Percentiles rank a stretch among this genome's conserved stretches.
Conservation (phyloP, 345 rosid genomes). For the Corchorus olitorius region DNA sequence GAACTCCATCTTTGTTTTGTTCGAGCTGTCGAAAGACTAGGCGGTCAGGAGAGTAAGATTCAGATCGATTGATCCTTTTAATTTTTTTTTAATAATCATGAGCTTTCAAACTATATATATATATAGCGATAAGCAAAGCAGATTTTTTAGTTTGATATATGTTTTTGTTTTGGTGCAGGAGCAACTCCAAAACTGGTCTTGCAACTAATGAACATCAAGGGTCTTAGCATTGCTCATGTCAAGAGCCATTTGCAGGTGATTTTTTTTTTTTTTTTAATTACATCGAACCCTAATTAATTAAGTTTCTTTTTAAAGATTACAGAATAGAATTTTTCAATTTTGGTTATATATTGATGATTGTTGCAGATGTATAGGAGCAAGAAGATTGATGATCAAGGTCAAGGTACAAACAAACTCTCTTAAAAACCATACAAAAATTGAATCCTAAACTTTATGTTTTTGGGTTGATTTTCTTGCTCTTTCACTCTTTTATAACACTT, state of each 20-base stretch:
- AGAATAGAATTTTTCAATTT: neutral
- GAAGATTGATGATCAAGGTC: conserved; percentile 47
- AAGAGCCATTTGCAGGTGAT: conserved; percentile 60
- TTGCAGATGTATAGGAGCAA: conserved; percentile 56
- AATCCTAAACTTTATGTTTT: neutral
- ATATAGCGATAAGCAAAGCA: neutral
- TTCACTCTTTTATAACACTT: neutral
- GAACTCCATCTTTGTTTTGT: conserved; percentile 52
- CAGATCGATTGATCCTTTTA: too few relatives aligned
- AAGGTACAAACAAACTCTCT: conserved; percentile 29
- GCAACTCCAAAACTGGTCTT: conserved; percentile 56
- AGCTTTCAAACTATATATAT: neutral
- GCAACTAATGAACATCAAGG: conserved; percentile 56
- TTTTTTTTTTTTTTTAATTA: neutral
- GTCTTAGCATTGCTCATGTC: conserved; percentile 51
- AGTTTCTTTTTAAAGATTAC: neutral
- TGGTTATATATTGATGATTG: neutral
- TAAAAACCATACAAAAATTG: neutral
- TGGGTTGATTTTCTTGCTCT: neutral
- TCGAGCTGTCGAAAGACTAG: conserved; percentile 54
- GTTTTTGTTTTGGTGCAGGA: conserved; percentile 26
- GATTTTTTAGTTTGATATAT: neutral
- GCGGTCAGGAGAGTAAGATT: conserved; percentile 54
- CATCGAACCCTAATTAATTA: too few relatives aligned
- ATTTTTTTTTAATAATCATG: too few relatives aligned